Evolutionary conservation across 2,329 filamentous ascomycete genomes (phyloP).

Genomic region (Ophiostoma tasmaniense): DNA sequence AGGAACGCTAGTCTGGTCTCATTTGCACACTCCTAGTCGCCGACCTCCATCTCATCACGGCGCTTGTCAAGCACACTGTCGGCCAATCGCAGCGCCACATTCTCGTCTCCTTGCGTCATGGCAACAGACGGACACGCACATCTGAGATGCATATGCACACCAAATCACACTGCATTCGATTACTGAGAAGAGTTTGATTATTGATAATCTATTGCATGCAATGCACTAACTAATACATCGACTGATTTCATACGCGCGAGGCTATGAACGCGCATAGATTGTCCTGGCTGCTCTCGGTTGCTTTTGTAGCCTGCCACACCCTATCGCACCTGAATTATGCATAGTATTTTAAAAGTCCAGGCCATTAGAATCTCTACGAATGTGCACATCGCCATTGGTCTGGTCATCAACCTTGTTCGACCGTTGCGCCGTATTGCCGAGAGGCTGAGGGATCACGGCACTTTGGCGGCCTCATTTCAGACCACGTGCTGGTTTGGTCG

Average conservation of each 20-base stretch:
- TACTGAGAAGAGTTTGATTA: neutral
- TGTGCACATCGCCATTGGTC: neutral
- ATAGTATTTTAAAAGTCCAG: too few relatives aligned
- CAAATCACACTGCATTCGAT: neutral
- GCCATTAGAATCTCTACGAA: too few relatives aligned
- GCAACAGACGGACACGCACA: neutral
- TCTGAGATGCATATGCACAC: neutral
- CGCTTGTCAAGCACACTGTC: neutral
- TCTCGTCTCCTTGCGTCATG: neutral
- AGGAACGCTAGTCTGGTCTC: neutral
- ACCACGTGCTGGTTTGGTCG: too few relatives aligned
- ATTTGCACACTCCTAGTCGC: neutral
- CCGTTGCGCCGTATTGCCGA: neutral
- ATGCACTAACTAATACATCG: neutral
- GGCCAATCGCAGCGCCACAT: neutral
- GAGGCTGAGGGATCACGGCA: neutral
- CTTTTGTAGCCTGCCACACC: neutral
- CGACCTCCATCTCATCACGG: conserved; percentile 6
- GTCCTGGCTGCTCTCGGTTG: neutral
- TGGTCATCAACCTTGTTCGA: neutral
- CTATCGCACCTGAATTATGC: too few relatives aligned
- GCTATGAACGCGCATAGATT: neutral
- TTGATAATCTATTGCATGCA: neutral
- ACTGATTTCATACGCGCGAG: neutral
- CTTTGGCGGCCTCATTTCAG: neutral